Conservation (phyloP, 768 basidiomycete species). For the Lentinula sp. region DNA sequence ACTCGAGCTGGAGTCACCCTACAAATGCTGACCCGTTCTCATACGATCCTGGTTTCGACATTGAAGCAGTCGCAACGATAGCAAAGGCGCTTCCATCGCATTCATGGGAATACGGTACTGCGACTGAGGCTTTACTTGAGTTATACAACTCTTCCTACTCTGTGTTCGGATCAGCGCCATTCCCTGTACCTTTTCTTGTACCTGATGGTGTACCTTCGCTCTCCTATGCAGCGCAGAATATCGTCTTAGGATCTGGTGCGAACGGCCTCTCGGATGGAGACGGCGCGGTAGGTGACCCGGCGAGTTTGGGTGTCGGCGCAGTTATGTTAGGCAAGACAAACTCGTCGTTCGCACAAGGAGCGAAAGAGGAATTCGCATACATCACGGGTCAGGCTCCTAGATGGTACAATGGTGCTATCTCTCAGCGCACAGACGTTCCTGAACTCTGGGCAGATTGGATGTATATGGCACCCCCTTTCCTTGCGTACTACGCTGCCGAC, state of each 20-base stretch:
- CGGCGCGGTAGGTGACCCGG: constrained; percentile 52
- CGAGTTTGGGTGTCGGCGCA: constrained; percentile 42
- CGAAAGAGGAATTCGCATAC: constrained; percentile 36
- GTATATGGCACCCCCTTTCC: constrained; percentile 47
- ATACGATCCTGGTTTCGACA: constrained; percentile 31
- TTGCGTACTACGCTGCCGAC: constrained; percentile 41
- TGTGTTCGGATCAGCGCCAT: constrained; percentile 21
- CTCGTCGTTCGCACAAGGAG: constrained; percentile 14
- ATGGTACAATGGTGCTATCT: constrained; percentile 42
- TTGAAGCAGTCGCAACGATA: constrained; percentile 23
- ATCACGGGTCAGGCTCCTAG: constrained; percentile 36
- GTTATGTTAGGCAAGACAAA: constrained; percentile 29
- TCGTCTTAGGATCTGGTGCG: constrained; percentile 14
- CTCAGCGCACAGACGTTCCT: constrained; percentile 42
- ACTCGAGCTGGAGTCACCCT: no score
- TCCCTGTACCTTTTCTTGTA: constrained; percentile 15
- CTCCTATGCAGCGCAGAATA: constrained; percentile 14
- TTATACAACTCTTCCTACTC: constrained; percentile 27
- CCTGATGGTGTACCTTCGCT: constrained; percentile 12
- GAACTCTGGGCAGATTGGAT: constrained; percentile 53
- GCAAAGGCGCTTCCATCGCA: constrained; percentile 32
- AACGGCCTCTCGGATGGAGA: constrained; percentile 31
- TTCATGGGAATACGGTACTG: constrained; percentile 44
- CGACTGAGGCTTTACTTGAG: constrained; percentile 36
- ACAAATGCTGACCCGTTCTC: constrained; percentile 15